Conservation (phyloP, 1,139 yeast genomes). For the Candida glucosophila region DNA sequence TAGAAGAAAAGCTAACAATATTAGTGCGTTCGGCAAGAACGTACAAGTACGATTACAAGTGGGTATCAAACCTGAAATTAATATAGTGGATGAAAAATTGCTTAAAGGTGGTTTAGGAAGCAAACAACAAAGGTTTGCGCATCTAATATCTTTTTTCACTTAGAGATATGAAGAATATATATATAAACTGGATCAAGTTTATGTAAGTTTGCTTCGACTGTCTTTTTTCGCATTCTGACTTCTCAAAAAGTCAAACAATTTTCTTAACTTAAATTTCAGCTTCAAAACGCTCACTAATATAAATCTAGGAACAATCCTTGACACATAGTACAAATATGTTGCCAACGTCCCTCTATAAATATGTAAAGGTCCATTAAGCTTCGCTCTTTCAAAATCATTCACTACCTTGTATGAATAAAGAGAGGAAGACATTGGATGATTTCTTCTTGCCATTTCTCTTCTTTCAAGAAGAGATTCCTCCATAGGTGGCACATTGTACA, state of each 20-base stretch:
- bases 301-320: slow-evolving; percentile 38
- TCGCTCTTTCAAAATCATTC: slow-evolving; percentile 36
- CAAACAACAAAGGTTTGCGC: no score
- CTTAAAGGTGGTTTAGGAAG: no score
- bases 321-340: slow-evolving; percentile 22
- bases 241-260: slow-evolving; percentile 15
- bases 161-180: no score
- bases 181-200: no score
- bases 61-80: no score
- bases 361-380: slow-evolving; percentile 33
- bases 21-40: no score
- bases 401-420: slow-evolving; percentile 49
- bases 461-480: slow-evolving; percentile 41
- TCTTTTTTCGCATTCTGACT: slow-evolving; percentile 14
- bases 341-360: slow-evolving; percentile 51
- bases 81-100: no score
- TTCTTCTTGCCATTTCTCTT: slow-evolving; percentile 51
- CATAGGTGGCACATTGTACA: slow-evolving; percentile 47
- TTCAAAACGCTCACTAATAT: slow-evolving; percentile 37
- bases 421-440: slow-evolving; percentile 52
- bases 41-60: no score
- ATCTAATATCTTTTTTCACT: no score
- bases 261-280: slow-evolving; percentile 39
- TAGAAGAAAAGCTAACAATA: no score
- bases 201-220: no score